These are phyloP conservation scores for Plantago coronopus DNA, from an alignment of 305 asterid species.

Conservation along the genomic window DNA sequence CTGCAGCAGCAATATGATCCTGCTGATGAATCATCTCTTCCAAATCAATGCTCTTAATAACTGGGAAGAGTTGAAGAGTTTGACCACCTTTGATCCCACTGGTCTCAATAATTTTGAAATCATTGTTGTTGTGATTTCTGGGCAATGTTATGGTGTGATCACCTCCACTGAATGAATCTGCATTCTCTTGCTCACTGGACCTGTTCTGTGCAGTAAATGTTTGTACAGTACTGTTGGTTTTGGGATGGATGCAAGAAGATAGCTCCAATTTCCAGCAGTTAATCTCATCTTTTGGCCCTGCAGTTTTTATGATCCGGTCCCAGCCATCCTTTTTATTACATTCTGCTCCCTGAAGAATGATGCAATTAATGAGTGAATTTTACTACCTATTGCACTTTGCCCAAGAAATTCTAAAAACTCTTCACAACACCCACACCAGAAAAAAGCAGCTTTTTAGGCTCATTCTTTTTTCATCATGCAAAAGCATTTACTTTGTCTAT, in stretches of 20 bases:
- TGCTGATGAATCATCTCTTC: constrained; percentile 1
- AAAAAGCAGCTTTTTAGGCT: constrained; percentile 38
- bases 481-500: constrained; percentile 7
- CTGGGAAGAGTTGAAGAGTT: constrained; percentile 45
- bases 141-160: constrained; percentile 19
- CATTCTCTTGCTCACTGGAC: constrained; percentile 25
- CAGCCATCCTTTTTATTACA: constrained; percentile 27
- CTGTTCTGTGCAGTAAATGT: constrained; percentile 14
- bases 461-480: constrained; percentile 40
- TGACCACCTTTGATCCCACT: constrained; percentile 20
- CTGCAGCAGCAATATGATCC: neutral
- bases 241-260: constrained; percentile 18
- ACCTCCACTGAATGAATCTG: constrained; percentile 15
- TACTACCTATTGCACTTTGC: constrained; percentile 24
- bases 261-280: constrained; percentile 29
- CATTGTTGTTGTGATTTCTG: constrained; percentile 17
- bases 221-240: constrained; percentile 15
- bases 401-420: constrained; percentile 37
- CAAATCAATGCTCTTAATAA: constrained; percentile 11
- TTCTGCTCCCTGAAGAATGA: constrained; percentile 31
- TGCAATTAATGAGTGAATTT: constrained; percentile 13
- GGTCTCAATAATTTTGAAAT: constrained; percentile 11
- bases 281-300: constrained; percentile 15
- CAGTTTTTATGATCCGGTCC: constrained; percentile 19
- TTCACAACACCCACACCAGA: constrained; percentile 39